A percentile compares a stretch with the other conserved stretches of the same genome.
Conservation (phyloP, 192 early-diverging fungal species). For the Umbelopsis vinacea region DNA sequence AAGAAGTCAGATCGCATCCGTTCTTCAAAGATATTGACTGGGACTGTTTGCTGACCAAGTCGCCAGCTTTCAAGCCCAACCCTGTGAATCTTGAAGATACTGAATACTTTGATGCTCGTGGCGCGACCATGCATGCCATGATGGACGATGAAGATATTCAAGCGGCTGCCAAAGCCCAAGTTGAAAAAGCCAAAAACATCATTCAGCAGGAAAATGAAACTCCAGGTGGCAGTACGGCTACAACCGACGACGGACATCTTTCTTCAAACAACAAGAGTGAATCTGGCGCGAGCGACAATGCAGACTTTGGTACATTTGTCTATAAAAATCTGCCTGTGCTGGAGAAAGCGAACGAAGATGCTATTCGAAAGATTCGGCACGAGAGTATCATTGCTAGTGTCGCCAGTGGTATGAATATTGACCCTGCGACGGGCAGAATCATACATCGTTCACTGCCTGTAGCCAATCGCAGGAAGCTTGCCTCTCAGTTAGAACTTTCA, state of each 20-base stretch:
- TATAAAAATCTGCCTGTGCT: conserved; percentile 90
- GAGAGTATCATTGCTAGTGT: conserved; percentile 53
- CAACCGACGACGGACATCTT: conserved; percentile 36
- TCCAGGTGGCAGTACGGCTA: neutral
- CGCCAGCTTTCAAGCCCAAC: conserved; percentile 86
- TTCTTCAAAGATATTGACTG: conserved; percentile 80
- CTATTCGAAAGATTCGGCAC: conserved; percentile 78
- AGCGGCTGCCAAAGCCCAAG: conserved; percentile 41
- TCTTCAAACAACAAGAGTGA: conserved; percentile 3
- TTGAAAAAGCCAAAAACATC: conserved; percentile 36
- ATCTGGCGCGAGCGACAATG: conserved; percentile 22
- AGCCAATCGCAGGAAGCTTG: conserved; percentile 32
- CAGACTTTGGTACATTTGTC: conserved; percentile 89
- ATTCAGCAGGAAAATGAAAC: conserved; percentile 27
- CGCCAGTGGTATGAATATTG: neutral
- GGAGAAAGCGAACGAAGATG: conserved; percentile 89
- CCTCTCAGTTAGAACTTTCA: conserved; percentile 14
- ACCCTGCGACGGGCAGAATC: conserved; percentile 21
- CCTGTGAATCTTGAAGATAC: conserved; percentile 81
- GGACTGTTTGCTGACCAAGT: conserved; percentile 59
- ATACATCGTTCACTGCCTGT: conserved; percentile 49
- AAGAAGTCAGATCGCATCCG: conserved; percentile 76
- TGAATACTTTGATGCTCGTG: conserved; percentile 92
- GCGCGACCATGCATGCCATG: conserved; percentile 62
- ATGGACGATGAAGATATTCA: conserved; percentile 46